phyloP scores from a whole-genome alignment of 441 rosid genomes.

The Euphorbia neoarborescens region DNA sequence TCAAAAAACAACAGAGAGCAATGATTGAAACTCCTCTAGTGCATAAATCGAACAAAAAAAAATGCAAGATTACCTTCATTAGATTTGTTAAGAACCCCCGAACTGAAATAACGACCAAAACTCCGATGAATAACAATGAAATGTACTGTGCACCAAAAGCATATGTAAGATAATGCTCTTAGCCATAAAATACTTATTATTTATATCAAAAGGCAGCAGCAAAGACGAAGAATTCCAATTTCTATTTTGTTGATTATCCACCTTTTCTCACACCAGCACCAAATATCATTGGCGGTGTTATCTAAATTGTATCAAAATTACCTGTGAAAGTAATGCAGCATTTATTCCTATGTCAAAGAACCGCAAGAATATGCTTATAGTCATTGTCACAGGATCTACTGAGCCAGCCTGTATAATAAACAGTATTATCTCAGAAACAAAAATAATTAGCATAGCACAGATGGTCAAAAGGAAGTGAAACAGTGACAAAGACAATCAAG shows the following conservation, averaged over 20 bases:
- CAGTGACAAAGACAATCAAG: conserved; percentile 12
- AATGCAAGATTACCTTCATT: conserved; percentile 67
- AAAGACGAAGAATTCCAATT: neutral
- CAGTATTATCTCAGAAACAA: conserved; percentile 14
- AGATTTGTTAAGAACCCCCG: conserved; percentile 91
- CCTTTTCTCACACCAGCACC: neutral
- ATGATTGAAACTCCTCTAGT: neutral
- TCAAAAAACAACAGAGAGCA: neutral
- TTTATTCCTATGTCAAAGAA: conserved; percentile 94
- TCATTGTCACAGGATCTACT: conserved; percentile 94
- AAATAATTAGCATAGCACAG: neutral
- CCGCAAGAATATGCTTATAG: conserved; percentile 87
- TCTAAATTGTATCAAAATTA: conserved; percentile 23
- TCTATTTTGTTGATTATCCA: neutral
- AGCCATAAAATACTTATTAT: conserved; percentile 2
- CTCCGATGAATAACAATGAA: conserved; percentile 86
- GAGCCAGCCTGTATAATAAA: conserved; percentile 85
- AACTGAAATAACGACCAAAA: conserved; percentile 88
- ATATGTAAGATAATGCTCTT: conserved; percentile 15
- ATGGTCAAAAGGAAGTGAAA: conserved; percentile 10
- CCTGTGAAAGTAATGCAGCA: conserved; percentile 92
- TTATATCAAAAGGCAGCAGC: neutral
- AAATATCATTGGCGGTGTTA: neutral
- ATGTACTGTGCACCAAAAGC: conserved; percentile 58
- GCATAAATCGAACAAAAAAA: conserved; percentile 3